Conservation (phyloP, 192 early-diverging fungal species). For the Rhizoclosmatium globosum region DNA sequence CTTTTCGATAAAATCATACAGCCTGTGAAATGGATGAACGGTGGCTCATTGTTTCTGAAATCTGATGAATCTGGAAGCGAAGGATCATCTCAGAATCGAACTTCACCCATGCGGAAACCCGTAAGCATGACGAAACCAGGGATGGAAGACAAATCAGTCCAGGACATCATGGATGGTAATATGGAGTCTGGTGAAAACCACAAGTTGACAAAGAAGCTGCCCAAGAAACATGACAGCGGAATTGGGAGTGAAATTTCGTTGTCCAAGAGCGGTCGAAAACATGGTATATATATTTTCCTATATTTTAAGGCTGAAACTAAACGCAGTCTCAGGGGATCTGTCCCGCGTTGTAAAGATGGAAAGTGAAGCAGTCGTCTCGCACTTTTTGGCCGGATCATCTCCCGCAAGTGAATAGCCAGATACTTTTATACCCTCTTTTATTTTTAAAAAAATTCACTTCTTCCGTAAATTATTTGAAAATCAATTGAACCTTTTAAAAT, state of each 20-base stretch:
- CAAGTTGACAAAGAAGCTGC: neutral
- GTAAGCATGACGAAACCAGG: conserved; percentile 6
- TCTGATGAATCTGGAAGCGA: neutral
- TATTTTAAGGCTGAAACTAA: neutral
- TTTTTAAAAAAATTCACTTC: too few relatives aligned
- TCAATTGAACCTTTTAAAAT: too few relatives aligned
- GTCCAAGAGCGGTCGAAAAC: neutral
- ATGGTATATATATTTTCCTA: neutral
- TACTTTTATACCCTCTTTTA: neutral
- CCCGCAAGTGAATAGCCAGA: neutral
- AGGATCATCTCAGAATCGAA: too few relatives aligned
- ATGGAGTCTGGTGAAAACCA: neutral
- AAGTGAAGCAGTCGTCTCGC: conserved; percentile 1
- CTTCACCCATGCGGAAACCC: conserved; percentile 1
- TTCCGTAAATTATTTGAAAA: too few relatives aligned
- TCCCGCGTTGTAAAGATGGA: neutral
- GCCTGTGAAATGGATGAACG: too few relatives aligned
- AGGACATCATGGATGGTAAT: neutral
- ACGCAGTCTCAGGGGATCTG: neutral
- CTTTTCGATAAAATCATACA: too few relatives aligned
- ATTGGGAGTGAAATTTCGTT: neutral
- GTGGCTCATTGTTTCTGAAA: too few relatives aligned
- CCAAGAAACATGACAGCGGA: conserved; percentile 12
- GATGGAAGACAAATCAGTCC: conserved; percentile 13
- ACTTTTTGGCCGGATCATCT: conserved; percentile 1